A percentile compares a stretch with the other conserved stretches of the same genome.
phyloP scores from a whole-genome alignment of 176 grass and related monocot genomes.

The Cenchrus purpureus region DNA sequence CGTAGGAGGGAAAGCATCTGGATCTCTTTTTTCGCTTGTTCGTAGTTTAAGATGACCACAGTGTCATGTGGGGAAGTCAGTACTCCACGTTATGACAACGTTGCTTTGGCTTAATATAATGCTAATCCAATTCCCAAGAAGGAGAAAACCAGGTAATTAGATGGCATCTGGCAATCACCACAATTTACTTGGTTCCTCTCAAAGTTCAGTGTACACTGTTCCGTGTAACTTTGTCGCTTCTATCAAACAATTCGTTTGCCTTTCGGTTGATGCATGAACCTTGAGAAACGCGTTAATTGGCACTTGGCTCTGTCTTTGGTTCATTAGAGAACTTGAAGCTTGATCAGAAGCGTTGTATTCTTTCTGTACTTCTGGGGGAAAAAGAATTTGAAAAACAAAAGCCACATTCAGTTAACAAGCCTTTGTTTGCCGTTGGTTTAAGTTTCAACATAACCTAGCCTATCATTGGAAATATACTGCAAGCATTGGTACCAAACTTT shows the following conservation, averaged over 20 bases:
- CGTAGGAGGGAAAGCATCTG: slow-evolving; percentile 54
- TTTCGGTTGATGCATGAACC: slow-evolving; percentile 47
- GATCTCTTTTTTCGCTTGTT: slow-evolving; percentile 39
- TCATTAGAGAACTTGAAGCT: not conserved
- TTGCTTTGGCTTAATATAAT: slow-evolving; percentile 46
- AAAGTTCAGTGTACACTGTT: slow-evolving; percentile 45
- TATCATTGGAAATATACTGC: not conserved
- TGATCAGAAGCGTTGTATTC: slow-evolving; percentile 3
- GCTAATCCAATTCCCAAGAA: slow-evolving; percentile 46
- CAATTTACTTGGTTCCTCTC: slow-evolving; percentile 12
- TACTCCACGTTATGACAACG: slow-evolving; percentile 37
- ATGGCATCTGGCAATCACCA: slow-evolving; percentile 23
- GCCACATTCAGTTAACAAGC: not conserved
- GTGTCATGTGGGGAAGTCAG: slow-evolving; percentile 55
- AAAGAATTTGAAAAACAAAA: not conserved
- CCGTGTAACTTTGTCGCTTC: slow-evolving; percentile 43
- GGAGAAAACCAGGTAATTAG: slow-evolving; percentile 21
- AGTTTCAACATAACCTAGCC: not conserved
- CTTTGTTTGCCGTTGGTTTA: not conserved
- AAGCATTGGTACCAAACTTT: not conserved
- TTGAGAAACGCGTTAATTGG: slow-evolving; percentile 35
- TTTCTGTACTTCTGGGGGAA: not conserved
- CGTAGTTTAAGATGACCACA: slow-evolving; percentile 24
- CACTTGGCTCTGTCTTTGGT: slow-evolving; percentile 24
- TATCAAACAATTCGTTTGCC: slow-evolving; percentile 22